Percentiles rank a stretch among this genome's conserved stretches.
phyloP scores from a whole-genome alignment of 495 filamentous ascomycete species.

The Hypoxylon intermedium region DNA sequence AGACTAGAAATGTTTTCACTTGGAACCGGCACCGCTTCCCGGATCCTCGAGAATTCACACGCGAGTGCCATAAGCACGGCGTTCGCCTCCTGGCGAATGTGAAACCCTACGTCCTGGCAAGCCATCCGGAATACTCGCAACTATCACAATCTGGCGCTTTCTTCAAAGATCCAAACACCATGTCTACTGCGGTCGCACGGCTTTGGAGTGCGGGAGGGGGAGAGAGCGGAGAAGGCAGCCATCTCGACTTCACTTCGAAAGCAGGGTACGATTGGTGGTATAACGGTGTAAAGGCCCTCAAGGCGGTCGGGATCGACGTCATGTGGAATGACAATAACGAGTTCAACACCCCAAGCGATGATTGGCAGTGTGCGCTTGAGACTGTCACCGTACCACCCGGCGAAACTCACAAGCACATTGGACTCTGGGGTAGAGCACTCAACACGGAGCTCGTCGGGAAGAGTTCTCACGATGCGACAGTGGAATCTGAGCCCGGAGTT shows the following conservation, averaged over 20 bases:
- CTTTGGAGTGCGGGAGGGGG: constrained; percentile 74
- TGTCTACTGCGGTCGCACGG: constrained; percentile 61
- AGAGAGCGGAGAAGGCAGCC: constrained; percentile 70
- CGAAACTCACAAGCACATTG: constrained; percentile 51
- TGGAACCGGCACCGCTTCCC: constrained; percentile 74
- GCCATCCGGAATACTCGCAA: constrained; percentile 67
- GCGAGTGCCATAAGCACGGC: constrained; percentile 65
- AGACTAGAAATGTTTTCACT: constrained; percentile 73
- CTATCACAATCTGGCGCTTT: constrained; percentile 62
- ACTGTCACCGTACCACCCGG: constrained; percentile 44
- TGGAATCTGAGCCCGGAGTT: constrained; percentile 59
- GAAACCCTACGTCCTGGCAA: constrained; percentile 71
- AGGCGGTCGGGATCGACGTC: constrained; percentile 67
- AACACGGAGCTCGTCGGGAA: constrained; percentile 72
- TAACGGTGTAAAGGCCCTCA: constrained; percentile 65
- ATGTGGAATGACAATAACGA: constrained; percentile 85
- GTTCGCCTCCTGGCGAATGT: constrained; percentile 73
- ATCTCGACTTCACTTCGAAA: constrained; percentile 72
- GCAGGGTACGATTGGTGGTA: constrained; percentile 74
- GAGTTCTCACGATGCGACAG: constrained; percentile 68
- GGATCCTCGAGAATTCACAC: constrained; percentile 66
- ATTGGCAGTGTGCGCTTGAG: constrained; percentile 65
- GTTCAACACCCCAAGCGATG: constrained; percentile 69
- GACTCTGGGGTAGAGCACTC: constrained; percentile 68
- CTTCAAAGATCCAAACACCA: constrained; percentile 64